phyloP scores from a whole-genome alignment of 2,329 filamentous ascomycete species.

The Diaporthe eres region DNA sequence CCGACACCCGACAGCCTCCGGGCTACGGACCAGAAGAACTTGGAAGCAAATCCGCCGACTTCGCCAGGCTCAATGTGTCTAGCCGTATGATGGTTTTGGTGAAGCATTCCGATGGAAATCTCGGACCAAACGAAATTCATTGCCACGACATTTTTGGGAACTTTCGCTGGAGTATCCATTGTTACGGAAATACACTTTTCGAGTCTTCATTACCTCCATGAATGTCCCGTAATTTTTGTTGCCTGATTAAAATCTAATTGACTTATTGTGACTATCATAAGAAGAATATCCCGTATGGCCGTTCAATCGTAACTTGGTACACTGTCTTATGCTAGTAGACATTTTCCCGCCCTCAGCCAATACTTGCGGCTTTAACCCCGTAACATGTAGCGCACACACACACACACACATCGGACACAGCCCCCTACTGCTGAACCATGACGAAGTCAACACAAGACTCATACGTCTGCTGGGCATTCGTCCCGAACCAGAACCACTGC shows the following conservation, averaged over 20 bases:
- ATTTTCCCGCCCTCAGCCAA: not conserved
- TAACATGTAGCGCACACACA: not conserved
- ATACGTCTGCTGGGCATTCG: conserved; percentile 55
- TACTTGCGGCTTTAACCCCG: not conserved
- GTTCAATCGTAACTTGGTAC: conserved; percentile 17
- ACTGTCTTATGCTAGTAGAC: not conserved
- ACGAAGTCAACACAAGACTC: conserved; percentile 57
- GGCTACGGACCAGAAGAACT: not conserved
- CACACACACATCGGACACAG: not conserved
- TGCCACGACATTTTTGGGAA: not conserved
- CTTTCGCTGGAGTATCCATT: not conserved
- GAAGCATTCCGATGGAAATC: not conserved
- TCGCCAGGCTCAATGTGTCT: not conserved
- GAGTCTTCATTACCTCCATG: no score
- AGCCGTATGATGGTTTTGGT: not conserved
- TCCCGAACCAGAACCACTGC: conserved; percentile 63
- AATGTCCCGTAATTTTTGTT: not conserved
- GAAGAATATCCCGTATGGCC: not conserved
- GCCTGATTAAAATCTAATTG: conserved; percentile 8
- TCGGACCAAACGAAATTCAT: no score
- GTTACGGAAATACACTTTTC: not conserved
- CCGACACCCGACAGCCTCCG: not conserved
- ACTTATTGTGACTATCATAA: not conserved
- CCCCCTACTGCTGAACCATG: conserved; percentile 30
- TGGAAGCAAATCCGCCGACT: not conserved